Evolutionary conservation across 2,329 filamentous ascomycete species (phyloP).

Genomic region (Aspergillus brasiliensis): DNA sequence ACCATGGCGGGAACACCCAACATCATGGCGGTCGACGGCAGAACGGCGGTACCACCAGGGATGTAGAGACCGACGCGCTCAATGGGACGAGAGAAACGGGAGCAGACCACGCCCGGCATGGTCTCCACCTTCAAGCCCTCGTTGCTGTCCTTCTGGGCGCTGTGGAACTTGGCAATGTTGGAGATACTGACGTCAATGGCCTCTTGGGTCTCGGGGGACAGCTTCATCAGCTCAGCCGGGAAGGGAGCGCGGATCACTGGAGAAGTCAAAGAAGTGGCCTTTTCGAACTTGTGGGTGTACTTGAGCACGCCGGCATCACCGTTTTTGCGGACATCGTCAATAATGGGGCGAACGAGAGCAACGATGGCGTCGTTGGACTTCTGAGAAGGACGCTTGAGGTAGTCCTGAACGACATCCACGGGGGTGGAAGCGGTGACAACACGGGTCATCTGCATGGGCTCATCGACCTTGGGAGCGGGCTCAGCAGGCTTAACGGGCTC

Average conservation of each 20-base stretch:
- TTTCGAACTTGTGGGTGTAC: slow-evolving; percentile 98
- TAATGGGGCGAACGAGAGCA: slow-evolving; percentile 86
- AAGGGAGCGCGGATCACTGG: slow-evolving; percentile 91
- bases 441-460: slow-evolving; percentile 79
- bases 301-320: slow-evolving; percentile 87
- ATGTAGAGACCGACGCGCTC: slow-evolving; percentile 96
- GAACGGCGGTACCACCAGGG: slow-evolving; percentile 92
- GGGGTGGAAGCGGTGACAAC: slow-evolving; percentile 69
- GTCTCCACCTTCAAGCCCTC: slow-evolving; percentile 86
- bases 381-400: slow-evolving; percentile 85
- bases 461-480: slow-evolving; percentile 28
- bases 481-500: slow-evolving; percentile 37
- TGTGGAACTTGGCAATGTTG: slow-evolving; percentile 93
- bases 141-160: slow-evolving; percentile 77
- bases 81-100: slow-evolving; percentile 87
- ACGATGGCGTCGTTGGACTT: slow-evolving; percentile 93
- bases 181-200: slow-evolving; percentile 94
- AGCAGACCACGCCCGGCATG: slow-evolving; percentile 96
- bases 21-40: slow-evolving; percentile 97
- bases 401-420: slow-evolving; percentile 67
- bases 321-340: slow-evolving; percentile 78
- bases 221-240: slow-evolving; percentile 78
- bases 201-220: slow-evolving; percentile 78
- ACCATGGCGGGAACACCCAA: slow-evolving; percentile 97
- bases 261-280: slow-evolving; percentile 85